Base-by-base conservation (phyloP, 306 rosid species). In the Vigna radiata region DNA sequence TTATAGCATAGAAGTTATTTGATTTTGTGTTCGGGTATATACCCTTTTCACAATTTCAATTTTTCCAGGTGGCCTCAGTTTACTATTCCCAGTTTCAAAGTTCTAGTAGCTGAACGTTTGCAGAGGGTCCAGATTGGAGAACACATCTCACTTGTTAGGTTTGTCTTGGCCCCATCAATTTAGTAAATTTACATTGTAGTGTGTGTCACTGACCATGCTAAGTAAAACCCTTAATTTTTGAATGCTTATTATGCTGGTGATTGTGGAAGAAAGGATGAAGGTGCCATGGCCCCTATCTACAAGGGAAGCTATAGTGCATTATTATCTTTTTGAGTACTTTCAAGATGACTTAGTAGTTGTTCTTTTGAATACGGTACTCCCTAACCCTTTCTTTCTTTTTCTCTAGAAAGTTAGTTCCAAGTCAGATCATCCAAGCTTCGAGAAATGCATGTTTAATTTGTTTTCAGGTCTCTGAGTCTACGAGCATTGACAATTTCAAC, bases 181-280 rank as follows among this genome's bases (percentile, higher is more conserved):
- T 36, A 36, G 18, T 39, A 52, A 21, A 10, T 48, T 77, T 14
- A 17, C 18, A 11, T 31, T 56, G 59, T 56, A 25, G 58, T 71
- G 36, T 23, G 58, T 74, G 36, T 18, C 59, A 46, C 31, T 56
- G 47, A 23, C 75, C 29, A 41, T 66, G 48, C 68, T 47, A 37
- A 68, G 52, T 41, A 31, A 68, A 56, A 63, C 44, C 56, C 37
- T 72, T 83, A 12, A 29, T 27, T 84, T 85, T 79, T 55, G 21
- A 68, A 80, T 61, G 64, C 86, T 89, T 82, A 88, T 89, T 82
- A 88, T 58, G 75, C 81, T 88, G 66, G 73, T 80, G 62, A 68
- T 88, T 91, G 84, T 87, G 97, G 85, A 89, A 92, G 96, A 80
- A 92, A 95, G 98, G 93, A 55, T 92, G 91, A 95, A 95, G 90